These are phyloP conservation scores for Ogataea henricii DNA, from an alignment of 805 yeast species.

Conservation along the genomic window DNA sequence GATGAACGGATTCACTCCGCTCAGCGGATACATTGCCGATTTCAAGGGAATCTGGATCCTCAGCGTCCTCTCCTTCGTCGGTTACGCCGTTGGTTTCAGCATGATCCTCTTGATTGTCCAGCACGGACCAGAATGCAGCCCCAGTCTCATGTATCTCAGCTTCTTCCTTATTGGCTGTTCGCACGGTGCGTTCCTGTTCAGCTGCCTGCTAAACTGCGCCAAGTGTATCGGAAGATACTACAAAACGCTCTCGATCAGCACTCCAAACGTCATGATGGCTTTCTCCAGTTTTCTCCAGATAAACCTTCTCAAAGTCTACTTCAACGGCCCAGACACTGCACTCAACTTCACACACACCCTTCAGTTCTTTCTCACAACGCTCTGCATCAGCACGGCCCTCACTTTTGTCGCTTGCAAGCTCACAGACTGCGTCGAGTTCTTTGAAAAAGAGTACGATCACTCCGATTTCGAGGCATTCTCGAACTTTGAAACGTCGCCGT, in stretches of 20 bases:
- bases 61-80: constrained; percentile 58
- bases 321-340: constrained; percentile 19
- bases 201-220: constrained; percentile 76
- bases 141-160: constrained; percentile 44
- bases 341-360: constrained; percentile 25
- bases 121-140: constrained; percentile 24
- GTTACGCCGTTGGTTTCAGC: constrained; percentile 68
- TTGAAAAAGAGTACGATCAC: constrained; percentile 30
- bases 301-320: constrained; percentile 24
- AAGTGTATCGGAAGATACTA: constrained; percentile 65
- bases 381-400: constrained; percentile 20
- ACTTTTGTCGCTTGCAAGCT: constrained; percentile 33
- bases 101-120: constrained; percentile 43
- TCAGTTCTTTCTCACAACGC: constrained; percentile 24
- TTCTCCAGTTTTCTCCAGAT: constrained; percentile 36
- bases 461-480: constrained; percentile 28
- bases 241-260: constrained; percentile 78
- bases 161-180: constrained; percentile 69
- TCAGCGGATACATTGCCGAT: constrained; percentile 81
- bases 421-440: constrained; percentile 29
- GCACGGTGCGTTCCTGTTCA: constrained; percentile 67
- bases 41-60: constrained; percentile 74
- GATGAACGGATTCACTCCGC: constrained; percentile 78
- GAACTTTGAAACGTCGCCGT: constrained; percentile 36
- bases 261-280: constrained; percentile 58